Base-by-base conservation (phyloP, 495 filamentous ascomycete genomes). In the Annulohypoxylon bovei region DNA sequence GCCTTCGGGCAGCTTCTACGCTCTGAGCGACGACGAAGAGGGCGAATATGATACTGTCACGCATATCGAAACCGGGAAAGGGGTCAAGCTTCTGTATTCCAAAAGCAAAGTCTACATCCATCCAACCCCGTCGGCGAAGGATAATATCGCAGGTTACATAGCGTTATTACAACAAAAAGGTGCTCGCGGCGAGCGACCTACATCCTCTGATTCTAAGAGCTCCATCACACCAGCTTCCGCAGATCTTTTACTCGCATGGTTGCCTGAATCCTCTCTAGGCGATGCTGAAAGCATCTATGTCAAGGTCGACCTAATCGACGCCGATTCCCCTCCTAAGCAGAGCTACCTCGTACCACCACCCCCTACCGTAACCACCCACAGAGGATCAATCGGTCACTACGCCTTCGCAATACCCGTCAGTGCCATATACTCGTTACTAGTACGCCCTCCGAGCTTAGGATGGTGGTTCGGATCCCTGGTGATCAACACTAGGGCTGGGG, bases 41-140 rank as follows among this genome's bases (percentile, higher is more conserved):
- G 90, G 89, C 69, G 95, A 94, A 69, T 99, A 99, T 81, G 92
- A 94, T 76, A 98, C 94, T 22, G 95, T 99, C 78, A 93, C 93
- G 8, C 93, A 96, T 77, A 89, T 89, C 12, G 87, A 83, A 58
- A 88, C 91, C 1, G 90, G 92, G 1, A 87, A 89, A 65, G 95
- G 95, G 5, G 96, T 99, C 42, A 99, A 98, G 82, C 83, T 99
- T n/a, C 82, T 99, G 25, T 98, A 90, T 74, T 94, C 93, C 23
- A 99, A 99, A 81, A 97, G 94, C 89, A 99, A 99, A 84, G 95
- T 99, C 76, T 99, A 98, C 76, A 89, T 99, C n/a, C 95, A 99
- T 79, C 95, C 96, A 0, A 94, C 93, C 0, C 90, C 96, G 0
- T 95, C 93, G 1, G 85, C 95, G 6, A 95, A 92, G 82, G 96